Evolutionary conservation across 768 basidiomycete species (phyloP).

Genomic region (Mycena metata): DNA sequence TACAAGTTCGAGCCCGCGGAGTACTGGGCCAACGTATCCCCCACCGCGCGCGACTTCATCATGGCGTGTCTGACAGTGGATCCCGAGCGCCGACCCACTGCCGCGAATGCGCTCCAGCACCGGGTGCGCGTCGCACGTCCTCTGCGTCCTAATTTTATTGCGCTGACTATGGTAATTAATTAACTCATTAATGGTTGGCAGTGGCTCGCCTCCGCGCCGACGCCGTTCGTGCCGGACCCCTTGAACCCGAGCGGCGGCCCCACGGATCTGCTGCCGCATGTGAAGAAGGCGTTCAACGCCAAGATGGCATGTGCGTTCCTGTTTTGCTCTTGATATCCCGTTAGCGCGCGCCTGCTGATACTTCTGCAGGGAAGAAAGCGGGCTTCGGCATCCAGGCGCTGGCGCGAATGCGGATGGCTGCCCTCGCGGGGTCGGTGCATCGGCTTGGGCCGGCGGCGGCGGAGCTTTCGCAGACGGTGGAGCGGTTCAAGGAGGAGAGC

Average conservation of each 20-base stretch:
- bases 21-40: slow-evolving; percentile 90
- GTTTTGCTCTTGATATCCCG: not conserved
- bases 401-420: slow-evolving; percentile 73
- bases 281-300: slow-evolving; percentile 92
- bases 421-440: slow-evolving; percentile 59
- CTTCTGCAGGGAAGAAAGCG: slow-evolving; percentile 82
- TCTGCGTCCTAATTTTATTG: not conserved
- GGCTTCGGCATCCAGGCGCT: slow-evolving; percentile 90
- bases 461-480: slow-evolving; percentile 70
- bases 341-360: slow-evolving; percentile 5
- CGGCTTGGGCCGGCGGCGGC: slow-evolving; percentile 54
- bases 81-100: slow-evolving; percentile 84
- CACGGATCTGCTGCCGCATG: slow-evolving; percentile 86
- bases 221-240: slow-evolving; percentile 80
- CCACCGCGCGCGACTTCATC: slow-evolving; percentile 89
- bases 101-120: slow-evolving; percentile 79
- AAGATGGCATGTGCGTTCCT: slow-evolving; percentile 80
- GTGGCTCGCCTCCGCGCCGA: slow-evolving; percentile 81
- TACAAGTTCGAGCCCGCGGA: slow-evolving; percentile 58
- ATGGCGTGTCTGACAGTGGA: slow-evolving; percentile 86
- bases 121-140: slow-evolving; percentile 50
- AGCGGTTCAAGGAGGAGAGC: slow-evolving; percentile 85
- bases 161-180: not conserved
- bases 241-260: slow-evolving; percentile 69
- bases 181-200: slow-evolving; percentile 28